Evolutionary conservation across 2,329 filamentous ascomycete species (phyloP).

Genomic region (Chalaropsis thielavioides): DNA sequence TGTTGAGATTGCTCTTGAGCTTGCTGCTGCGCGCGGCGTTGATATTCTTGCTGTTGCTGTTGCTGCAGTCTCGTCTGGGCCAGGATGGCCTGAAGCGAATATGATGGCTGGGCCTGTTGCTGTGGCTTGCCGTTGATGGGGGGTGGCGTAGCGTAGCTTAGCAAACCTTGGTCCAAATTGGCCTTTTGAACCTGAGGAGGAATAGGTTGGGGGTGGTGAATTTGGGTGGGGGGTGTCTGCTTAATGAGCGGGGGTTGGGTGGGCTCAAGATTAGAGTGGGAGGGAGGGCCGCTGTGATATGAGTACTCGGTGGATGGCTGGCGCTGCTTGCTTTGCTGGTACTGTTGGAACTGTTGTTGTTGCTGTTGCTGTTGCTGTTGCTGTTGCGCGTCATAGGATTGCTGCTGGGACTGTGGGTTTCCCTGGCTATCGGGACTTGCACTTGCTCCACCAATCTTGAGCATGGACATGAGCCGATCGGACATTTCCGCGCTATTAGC

Average conservation of each 20-base stretch:
- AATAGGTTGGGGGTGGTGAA: constrained; percentile 33
- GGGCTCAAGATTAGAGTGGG: constrained; percentile 41
- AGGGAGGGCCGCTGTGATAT: constrained; percentile 31
- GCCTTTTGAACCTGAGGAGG: constrained; percentile 42
- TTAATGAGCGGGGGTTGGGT: constrained; percentile 29
- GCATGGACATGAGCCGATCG: constrained; percentile 10
- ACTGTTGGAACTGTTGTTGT: constrained; percentile 5
- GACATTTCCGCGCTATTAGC: constrained; percentile 12
- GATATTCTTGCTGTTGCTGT: constrained; percentile 18
- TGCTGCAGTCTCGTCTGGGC: constrained; percentile 16
- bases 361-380: constrained; percentile 11
- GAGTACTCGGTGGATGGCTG: constrained; percentile 42
- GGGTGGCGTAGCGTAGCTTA: constrained; percentile 19
- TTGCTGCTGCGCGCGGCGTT: constrained; percentile 14
- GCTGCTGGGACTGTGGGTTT: background rate
- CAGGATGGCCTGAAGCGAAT: constrained; percentile 14
- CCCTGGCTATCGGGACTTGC: background rate
- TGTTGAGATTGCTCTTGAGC: constrained; percentile 17
- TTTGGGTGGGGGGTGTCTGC: constrained; percentile 23
- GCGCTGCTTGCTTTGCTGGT: constrained; percentile 24
- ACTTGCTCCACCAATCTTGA: constrained; percentile 8
- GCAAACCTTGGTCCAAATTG: constrained; percentile 22
- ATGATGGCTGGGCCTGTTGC: constrained; percentile 4
- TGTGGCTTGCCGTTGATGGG: constrained; percentile 15
- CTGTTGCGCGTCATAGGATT: constrained; percentile 1